Conservation (phyloP, 2,329 filamentous ascomycete genomes). For the Cladobotryum mycophilum region DNA sequence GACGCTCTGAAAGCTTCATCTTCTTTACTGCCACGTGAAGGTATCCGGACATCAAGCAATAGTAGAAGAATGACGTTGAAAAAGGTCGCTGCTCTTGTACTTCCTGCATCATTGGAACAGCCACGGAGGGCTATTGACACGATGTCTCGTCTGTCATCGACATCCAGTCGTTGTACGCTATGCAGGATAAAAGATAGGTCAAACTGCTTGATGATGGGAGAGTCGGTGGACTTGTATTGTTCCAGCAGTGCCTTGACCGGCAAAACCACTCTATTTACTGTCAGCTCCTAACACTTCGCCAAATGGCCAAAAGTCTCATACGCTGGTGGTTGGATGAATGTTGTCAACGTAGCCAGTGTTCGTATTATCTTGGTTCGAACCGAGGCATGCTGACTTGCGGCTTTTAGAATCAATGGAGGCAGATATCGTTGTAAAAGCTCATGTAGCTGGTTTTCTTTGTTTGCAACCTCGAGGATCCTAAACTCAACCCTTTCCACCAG, state of each 20-base stretch:
- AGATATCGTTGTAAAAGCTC: slow-evolving; percentile 72
- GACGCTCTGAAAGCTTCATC: slow-evolving; percentile 61
- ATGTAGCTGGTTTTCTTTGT: slow-evolving; percentile 78
- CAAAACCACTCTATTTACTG: slow-evolving; percentile 56
- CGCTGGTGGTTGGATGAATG: slow-evolving; percentile 47
- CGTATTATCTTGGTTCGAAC: slow-evolving; percentile 69
- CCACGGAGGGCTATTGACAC: slow-evolving; percentile 48
- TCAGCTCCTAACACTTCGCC: not conserved
- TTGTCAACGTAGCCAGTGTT: slow-evolving; percentile 46
- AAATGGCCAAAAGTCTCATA: slow-evolving; percentile 21
- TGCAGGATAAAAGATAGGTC: slow-evolving; percentile 87
- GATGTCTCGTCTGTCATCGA: slow-evolving; percentile 61
- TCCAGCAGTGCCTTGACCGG: slow-evolving; percentile 79
- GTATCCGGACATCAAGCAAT: slow-evolving; percentile 64
- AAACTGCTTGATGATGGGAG: slow-evolving; percentile 74
- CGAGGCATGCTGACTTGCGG: slow-evolving; percentile 69
- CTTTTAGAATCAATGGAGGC: slow-evolving; percentile 75
- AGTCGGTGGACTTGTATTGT: slow-evolving; percentile 76
- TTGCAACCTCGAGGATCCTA: slow-evolving; percentile 69
- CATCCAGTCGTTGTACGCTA: slow-evolving; percentile 50
- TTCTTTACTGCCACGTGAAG: slow-evolving; percentile 70
- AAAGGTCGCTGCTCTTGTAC: slow-evolving; percentile 45
- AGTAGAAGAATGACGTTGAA: slow-evolving; percentile 80
- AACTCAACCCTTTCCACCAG: slow-evolving; percentile 83
- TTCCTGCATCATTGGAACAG: slow-evolving; percentile 25